Conservation (phyloP, 129 eudicot species). For the Chrysanthemum makinoi region DNA sequence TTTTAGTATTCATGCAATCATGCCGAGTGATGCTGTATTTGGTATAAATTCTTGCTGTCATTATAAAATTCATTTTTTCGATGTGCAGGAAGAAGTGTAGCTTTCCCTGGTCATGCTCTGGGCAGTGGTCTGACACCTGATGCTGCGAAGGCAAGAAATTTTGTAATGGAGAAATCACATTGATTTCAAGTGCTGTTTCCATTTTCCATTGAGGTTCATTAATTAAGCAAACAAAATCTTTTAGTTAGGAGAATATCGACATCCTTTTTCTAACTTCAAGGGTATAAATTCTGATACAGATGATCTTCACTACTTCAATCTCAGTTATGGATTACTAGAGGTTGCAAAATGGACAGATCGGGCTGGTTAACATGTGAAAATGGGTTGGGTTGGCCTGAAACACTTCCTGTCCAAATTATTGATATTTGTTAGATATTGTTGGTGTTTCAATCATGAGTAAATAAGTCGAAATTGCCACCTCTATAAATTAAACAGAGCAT, state of each 20-base stretch:
- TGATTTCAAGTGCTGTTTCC: conserved; percentile 38
- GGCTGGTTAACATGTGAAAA: too few relatives aligned
- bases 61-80: not conserved
- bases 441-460: too few relatives aligned
- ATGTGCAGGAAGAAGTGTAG: conserved; percentile 88
- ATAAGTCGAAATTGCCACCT: too few relatives aligned
- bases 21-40: not conserved
- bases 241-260: conserved; percentile 15
- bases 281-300: conserved; percentile 19
- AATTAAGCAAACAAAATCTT: conserved; percentile 18
- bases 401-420: too few relatives aligned
- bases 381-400: too few relatives aligned
- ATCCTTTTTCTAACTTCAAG: conserved; percentile 5
- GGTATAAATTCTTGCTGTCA: not conserved
- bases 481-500: too few relatives aligned
- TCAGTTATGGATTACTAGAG: not conserved
- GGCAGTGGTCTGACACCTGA: conserved; percentile 86
- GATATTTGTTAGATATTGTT: too few relatives aligned
- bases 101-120: conserved; percentile 97
- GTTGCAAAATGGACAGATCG: too few relatives aligned
- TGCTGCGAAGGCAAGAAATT: conserved; percentile 92
- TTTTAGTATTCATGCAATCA: not conserved
- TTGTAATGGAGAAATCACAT: conserved; percentile 47
- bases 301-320: not conserved
- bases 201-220: conserved; percentile 45